These are phyloP conservation scores for Coleophoma crateriformis DNA, from an alignment of 2,329 filamentous ascomycete species.

Conservation along the genomic window DNA sequence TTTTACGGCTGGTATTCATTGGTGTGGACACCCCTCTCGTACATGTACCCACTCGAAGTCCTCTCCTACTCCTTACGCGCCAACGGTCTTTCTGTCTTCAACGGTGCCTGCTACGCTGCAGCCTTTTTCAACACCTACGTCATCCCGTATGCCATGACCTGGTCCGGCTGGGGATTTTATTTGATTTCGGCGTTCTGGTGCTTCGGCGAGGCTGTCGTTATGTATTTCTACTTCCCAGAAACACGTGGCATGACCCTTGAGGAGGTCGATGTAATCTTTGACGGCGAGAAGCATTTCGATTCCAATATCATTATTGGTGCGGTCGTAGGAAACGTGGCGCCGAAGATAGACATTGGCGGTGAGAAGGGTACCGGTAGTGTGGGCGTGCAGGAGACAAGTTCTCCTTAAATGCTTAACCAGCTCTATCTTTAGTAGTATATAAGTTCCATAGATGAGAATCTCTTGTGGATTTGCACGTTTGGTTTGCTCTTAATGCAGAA, in stretches of 20 bases:
- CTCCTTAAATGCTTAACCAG: too few relatives aligned
- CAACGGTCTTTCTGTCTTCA: background rate
- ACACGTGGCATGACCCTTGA: constrained; percentile 21
- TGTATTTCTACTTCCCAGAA: constrained; percentile 15
- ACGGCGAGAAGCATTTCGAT: background rate
- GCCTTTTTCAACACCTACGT: constrained; percentile 1
- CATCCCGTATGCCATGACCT: background rate
- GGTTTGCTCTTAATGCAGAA: too few relatives aligned
- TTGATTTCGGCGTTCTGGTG: background rate
- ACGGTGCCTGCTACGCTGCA: background rate
- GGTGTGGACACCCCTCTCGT: background rate
- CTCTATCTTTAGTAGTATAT: too few relatives aligned
- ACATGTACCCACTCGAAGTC: background rate
- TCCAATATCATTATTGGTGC: background rate
- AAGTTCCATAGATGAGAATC: too few relatives aligned
- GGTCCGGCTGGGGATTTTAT: constrained; percentile 1
- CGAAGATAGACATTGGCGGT: background rate
- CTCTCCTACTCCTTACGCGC: background rate
- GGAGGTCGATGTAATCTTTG: constrained; percentile 20
- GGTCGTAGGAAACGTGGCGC: background rate
- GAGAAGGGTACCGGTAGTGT: background rate
- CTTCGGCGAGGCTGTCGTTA: background rate
- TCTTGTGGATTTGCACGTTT: too few relatives aligned
- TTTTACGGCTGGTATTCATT: constrained; percentile 1
- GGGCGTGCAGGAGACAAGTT: background rate